Conservation (phyloP, 2,329 filamentous ascomycete genomes). For the Exserohilum turcica region DNA sequence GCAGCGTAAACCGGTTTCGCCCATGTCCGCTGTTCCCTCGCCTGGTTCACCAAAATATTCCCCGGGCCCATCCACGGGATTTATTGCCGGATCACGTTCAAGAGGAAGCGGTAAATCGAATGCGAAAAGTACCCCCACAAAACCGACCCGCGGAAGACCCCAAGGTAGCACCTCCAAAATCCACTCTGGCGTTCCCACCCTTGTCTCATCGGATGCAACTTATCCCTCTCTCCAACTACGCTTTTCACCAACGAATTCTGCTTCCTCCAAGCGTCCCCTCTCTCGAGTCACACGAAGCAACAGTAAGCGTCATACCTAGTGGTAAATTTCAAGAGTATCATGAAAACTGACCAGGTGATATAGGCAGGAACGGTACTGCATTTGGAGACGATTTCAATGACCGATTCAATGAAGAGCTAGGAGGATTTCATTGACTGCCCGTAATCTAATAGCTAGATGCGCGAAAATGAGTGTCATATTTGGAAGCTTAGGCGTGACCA, state of each 20-base stretch:
- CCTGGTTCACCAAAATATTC: neutral
- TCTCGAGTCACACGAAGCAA: slow-evolving; percentile 14
- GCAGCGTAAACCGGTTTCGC: slow-evolving; percentile 5
- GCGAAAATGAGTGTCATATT: neutral
- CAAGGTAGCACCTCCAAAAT: neutral
- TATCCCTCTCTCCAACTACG: slow-evolving; percentile 3
- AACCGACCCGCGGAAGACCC: neutral
- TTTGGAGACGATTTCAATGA: slow-evolving; percentile 7
- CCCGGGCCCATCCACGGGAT: neutral
- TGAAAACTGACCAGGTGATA: neutral
- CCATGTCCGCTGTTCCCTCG: neutral
- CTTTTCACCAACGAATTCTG: neutral
- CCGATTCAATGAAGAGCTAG: slow-evolving; percentile 15
- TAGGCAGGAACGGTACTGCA: slow-evolving; percentile 11
- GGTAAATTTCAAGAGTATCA: neutral
- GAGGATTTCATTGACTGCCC: neutral
- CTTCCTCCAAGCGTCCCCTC: neutral
- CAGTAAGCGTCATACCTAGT: neutral
- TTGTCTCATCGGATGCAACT: neutral
- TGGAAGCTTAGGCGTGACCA: neutral
- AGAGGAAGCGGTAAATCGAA: neutral
- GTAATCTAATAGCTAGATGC: no score
- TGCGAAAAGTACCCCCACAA: neutral
- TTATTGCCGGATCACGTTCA: neutral
- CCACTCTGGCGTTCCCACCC: neutral